These are phyloP conservation scores for Suillus clintonianus DNA, from an alignment of 768 basidiomycete species.

Conservation along the genomic window DNA sequence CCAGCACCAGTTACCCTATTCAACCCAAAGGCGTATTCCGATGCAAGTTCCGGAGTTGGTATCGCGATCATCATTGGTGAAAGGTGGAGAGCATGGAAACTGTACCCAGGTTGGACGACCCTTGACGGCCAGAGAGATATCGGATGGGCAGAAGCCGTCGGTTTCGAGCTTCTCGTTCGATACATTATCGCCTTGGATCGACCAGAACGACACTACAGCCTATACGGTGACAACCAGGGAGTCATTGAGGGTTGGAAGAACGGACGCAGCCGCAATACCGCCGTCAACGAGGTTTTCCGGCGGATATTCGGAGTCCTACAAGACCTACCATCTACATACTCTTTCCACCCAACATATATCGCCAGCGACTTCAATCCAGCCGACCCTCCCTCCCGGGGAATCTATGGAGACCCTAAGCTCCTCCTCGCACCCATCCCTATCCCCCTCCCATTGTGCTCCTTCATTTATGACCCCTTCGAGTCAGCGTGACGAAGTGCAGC, in stretches of 20 bases:
- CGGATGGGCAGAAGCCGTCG: conserved; percentile 22
- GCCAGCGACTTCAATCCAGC: conserved; percentile 11
- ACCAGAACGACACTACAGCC: background rate
- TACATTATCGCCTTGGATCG: background rate
- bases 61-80: conserved; percentile 1
- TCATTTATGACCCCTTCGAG: too few relatives aligned
- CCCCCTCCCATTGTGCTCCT: too few relatives aligned
- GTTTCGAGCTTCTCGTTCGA: conserved; percentile 3
- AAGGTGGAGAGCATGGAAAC: conserved; percentile 14
- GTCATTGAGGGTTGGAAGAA: conserved; percentile 19
- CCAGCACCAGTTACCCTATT: background rate
- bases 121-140: conserved; percentile 10
- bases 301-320: conserved; percentile 2
- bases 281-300: conserved; percentile 17
- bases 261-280: conserved; percentile 3
- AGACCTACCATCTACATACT: background rate
- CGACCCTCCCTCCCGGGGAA: conserved; percentile 7
- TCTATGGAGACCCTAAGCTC: background rate
- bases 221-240: conserved; percentile 17
- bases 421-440: conserved; percentile 14
- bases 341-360: background rate
- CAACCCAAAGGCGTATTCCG: conserved; percentile 12
- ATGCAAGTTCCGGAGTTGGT: conserved; percentile 7
- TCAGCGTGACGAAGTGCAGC: too few relatives aligned
- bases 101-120: conserved; percentile 15